A percentile compares a stretch with the other conserved stretches of the same genome.
These are phyloP conservation scores for Rhinocladiella mackenziei DNA, from an alignment of 2,329 filamentous ascomycete species.

Conservation along the genomic window DNA sequence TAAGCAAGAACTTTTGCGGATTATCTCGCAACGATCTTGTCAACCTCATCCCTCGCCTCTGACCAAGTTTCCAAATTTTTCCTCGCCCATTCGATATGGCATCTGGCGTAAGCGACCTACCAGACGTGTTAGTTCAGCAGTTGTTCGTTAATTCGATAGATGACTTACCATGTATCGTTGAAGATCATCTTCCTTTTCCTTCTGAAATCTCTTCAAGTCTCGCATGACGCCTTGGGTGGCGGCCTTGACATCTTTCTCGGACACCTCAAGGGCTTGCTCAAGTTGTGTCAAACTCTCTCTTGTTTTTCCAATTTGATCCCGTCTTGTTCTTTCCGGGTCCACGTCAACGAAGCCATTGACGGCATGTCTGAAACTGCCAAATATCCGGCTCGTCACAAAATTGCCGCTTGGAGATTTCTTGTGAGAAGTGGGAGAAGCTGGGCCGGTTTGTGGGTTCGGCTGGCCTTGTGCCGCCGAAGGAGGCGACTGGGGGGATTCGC, in stretches of 20 bases:
- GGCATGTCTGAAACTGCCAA: slow-evolving; percentile 90
- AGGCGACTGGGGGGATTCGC: slow-evolving; percentile 57
- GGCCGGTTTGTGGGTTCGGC: slow-evolving; percentile 40
- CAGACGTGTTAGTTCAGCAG: not conserved
- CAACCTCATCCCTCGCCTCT: slow-evolving; percentile 79
- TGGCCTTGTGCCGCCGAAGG: slow-evolving; percentile 73
- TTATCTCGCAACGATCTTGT: slow-evolving; percentile 63
- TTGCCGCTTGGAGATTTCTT: slow-evolving; percentile 80
- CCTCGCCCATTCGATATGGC: slow-evolving; percentile 90
- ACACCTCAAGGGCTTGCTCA: slow-evolving; percentile 83
- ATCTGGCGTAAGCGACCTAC: slow-evolving; percentile 85
- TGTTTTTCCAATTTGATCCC: slow-evolving; percentile 94
- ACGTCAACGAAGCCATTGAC: slow-evolving; percentile 95
- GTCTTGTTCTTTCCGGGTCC: slow-evolving; percentile 85
- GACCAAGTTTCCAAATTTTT: slow-evolving; percentile 91
- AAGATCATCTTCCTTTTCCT: slow-evolving; percentile 91
- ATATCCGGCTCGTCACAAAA: slow-evolving; percentile 88
- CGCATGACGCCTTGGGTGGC: slow-evolving; percentile 83
- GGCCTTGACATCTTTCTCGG: slow-evolving; percentile 87
- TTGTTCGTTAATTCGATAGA: not conserved
- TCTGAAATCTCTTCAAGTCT: slow-evolving; percentile 88
- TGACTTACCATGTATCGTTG: slow-evolving; percentile 85
- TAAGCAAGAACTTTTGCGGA: not conserved
- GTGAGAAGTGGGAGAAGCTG: slow-evolving; percentile 47
- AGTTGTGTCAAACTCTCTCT: slow-evolving; percentile 76